These are phyloP conservation scores for Acacia acuminata DNA, from an alignment of 306 rosid species.

Conservation along the genomic window DNA sequence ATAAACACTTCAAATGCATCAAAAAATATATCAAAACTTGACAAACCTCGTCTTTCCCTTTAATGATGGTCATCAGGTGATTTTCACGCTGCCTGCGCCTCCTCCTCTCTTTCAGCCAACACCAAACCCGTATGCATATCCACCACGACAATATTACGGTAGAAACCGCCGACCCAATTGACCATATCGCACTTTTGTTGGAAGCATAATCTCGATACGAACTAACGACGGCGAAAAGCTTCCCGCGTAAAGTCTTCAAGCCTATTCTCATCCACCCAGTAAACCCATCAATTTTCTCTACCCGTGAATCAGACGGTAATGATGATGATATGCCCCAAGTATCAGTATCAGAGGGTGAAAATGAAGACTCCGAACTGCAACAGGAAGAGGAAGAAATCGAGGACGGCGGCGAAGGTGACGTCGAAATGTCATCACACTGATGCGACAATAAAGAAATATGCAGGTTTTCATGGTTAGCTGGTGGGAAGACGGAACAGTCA, in stretches of 20 bases:
- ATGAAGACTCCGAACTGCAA: conserved; percentile 24
- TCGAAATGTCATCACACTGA: neutral
- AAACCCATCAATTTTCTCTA: conserved; percentile 24
- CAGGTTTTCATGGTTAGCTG: conserved; percentile 46
- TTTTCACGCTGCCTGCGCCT: conserved; percentile 25
- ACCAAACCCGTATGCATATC: conserved; percentile 39
- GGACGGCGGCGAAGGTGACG: neutral
- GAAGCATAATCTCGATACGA: conserved; percentile 29
- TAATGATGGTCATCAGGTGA: conserved; percentile 37
- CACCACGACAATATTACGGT: conserved; percentile 44
- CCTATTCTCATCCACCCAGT: conserved; percentile 47
- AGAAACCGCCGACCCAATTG: conserved; percentile 41
- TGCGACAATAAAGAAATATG: neutral
- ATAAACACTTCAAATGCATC: conserved; percentile 4
- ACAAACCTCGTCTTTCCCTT: conserved; percentile 68
- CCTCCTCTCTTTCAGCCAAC: conserved; percentile 30
- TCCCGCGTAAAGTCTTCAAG: conserved; percentile 45
- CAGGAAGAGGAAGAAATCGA: neutral
- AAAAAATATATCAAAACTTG: neutral
- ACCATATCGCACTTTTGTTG: conserved; percentile 34
- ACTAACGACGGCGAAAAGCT: conserved; percentile 39
- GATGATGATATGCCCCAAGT: conserved; percentile 30
- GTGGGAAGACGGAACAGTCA: conserved; percentile 36
- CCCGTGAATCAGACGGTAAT: conserved; percentile 27
- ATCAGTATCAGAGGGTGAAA: conserved; percentile 55